A percentile compares a stretch with the other conserved stretches of the same genome.
These are phyloP conservation scores for Cerioporus squamosus DNA, from an alignment of 1,284 basidiomycete genomes.

Conservation along the genomic window DNA sequence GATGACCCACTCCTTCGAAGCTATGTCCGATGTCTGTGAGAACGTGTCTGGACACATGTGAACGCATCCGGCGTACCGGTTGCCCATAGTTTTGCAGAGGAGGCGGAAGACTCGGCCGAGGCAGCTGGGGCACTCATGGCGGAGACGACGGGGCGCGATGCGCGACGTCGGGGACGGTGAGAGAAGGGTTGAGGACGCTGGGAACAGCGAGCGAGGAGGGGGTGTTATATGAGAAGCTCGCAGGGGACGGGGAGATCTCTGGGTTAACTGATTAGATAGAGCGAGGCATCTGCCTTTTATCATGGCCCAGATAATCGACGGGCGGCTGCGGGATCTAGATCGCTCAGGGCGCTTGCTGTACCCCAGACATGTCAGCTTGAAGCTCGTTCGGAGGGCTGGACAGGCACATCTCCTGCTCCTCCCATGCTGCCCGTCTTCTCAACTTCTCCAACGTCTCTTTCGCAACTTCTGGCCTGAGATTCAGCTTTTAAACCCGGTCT, in stretches of 20 bases:
- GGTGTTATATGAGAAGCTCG: neutral
- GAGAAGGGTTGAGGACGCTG: constrained; percentile 19
- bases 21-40: constrained; percentile 46
- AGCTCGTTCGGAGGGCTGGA: too few species aligned
- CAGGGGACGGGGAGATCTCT: constrained; percentile 21
- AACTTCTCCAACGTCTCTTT: neutral
- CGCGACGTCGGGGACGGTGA: constrained; percentile 10
- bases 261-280: constrained; percentile 39
- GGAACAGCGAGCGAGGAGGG: neutral
- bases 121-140: constrained; percentile 33
- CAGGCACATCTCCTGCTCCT: too few species aligned
- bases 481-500: neutral
- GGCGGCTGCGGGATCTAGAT: constrained; percentile 21
- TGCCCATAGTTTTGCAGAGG: constrained; percentile 57
- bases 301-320: constrained; percentile 18
- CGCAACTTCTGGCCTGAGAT: neutral
- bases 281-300: constrained; percentile 24
- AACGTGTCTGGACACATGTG: constrained; percentile 28
- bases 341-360: neutral
- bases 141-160: constrained; percentile 8
- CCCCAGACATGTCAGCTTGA: too few species aligned
- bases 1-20: constrained; percentile 91
- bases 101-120: constrained; percentile 34
- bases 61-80: constrained; percentile 41
- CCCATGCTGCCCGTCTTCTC: neutral